Evolutionary conservation across 192 early-diverging fungal species (phyloP), one percentile per base, ranked within the genome.

Genomic region (Thoreauomyces humboldtii): DNA sequence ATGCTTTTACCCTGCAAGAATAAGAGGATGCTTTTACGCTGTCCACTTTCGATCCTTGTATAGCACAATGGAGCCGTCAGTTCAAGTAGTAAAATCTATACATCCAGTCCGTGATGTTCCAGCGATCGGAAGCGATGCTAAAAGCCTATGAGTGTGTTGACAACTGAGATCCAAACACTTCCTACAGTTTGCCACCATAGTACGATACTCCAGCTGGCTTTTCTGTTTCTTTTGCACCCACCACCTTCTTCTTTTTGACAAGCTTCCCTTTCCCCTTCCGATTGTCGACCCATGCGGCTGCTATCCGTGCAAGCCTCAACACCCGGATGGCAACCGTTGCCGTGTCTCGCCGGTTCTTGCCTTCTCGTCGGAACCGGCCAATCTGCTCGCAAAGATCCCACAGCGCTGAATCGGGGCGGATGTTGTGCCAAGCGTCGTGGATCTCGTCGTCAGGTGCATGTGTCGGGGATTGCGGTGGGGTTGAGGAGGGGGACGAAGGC

Each of bases 291-390:
- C 65, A 74, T 43, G 31, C 33, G n/a, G 59, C 50, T 11, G 78
- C 74, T 11, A 77, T 54, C n/a, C 69, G 37, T 0, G 81, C 76
- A 17, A 83, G 55, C 33, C 76, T 45, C 19, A 83, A 53, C 25
- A 83, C 81, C 2, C 81, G 67, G 22, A 69, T 77, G 34, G 76
- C 73, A 2, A 80, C 89, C 34, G 89, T 89, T 9, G 85, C 85
- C 67, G 90, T 92, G 63, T 92, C 91, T 48, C 91, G 74, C 31
- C 91, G 76, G 59, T 92, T 91, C 68, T 92, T 92, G 56, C 91
- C 91, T 73, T 92, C 91, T 47, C 91, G 76, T 65, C 91, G 67
- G 53, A 89, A 91, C 19, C 74, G 79, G 12, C 91, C 88, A 66
- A 92, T 89, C 24, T 83, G 76, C 66, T 92, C 89, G 50, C 90